Percentiles rank a stretch among this genome's conserved stretches.
Evolutionary conservation across 306 rosid genomes (phyloP).

Genomic region (Sechiopsis laciniata): DNA sequence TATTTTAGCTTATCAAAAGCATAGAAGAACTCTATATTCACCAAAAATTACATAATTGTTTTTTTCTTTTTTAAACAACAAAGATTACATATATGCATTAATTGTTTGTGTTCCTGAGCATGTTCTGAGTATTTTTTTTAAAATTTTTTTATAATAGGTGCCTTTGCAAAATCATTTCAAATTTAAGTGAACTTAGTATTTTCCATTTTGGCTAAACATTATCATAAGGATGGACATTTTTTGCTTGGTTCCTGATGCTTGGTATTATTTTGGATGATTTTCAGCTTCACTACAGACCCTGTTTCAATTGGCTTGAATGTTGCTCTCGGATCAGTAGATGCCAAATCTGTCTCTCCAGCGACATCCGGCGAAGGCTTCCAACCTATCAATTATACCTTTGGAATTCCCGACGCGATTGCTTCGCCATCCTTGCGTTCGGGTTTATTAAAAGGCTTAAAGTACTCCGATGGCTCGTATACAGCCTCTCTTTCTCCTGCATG

Average conservation of each 20-base stretch:
- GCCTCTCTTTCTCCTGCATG: slow-evolving; percentile 36
- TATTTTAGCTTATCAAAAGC: no score
- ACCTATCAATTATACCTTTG: slow-evolving; percentile 36
- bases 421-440: slow-evolving; percentile 31
- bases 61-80: no score
- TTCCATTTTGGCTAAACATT: neutral
- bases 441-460: slow-evolving; percentile 41
- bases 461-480: slow-evolving; percentile 31
- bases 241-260: neutral
- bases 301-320: slow-evolving; percentile 58
- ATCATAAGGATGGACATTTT: neutral
- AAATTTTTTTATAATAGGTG: no score
- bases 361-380: slow-evolving; percentile 28
- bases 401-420: slow-evolving; percentile 50
- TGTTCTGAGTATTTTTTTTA: no score
- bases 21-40: no score
- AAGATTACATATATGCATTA: no score
- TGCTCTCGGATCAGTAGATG: slow-evolving; percentile 52
- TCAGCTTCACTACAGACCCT: slow-evolving; percentile 64
- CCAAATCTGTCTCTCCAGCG: slow-evolving; percentile 37
- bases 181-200: slow-evolving; percentile 2
- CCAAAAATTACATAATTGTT: no score
- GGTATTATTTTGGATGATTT: slow-evolving; percentile 14
- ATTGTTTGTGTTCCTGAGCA: no score
- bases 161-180: neutral